These are phyloP conservation scores for Blastocystis sp. DNA, from an alignment of 352 stramenopile species.

Conservation along the genomic window DNA sequence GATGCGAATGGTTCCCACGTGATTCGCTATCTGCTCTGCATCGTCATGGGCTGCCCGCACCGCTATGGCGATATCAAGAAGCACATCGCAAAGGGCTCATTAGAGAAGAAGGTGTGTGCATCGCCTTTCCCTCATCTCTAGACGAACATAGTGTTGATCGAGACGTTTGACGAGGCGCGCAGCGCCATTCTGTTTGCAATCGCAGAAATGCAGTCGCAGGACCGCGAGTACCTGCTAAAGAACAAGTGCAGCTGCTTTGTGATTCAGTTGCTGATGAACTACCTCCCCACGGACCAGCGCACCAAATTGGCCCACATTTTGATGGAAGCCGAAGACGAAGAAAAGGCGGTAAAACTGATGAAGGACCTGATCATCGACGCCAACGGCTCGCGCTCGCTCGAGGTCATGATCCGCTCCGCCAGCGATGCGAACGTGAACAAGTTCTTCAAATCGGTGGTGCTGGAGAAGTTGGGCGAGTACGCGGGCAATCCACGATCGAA, in stretches of 20 bases:
- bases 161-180: conserved; percentile 56
- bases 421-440: not conserved
- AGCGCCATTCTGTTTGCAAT: conserved; percentile 56
- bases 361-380: conserved; percentile 44
- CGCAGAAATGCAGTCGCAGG: conserved; percentile 1
- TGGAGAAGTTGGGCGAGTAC: not conserved
- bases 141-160: conserved; percentile 12
- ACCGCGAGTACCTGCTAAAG: conserved; percentile 42
- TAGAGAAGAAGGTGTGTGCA: conserved; percentile 16
- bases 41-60: conserved; percentile 58
- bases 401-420: conserved; percentile 11
- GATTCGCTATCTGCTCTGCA: conserved; percentile 41
- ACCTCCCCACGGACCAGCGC: conserved; percentile 37
- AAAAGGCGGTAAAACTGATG: conserved; percentile 2
- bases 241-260: conserved; percentile 65
- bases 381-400: conserved; percentile 38
- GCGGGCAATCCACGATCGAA: conserved; percentile 10
- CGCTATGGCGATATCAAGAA: conserved; percentile 59
- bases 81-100: conserved; percentile 63
- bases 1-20: conserved; percentile 67
- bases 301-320: conserved; percentile 61
- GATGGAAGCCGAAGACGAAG: conserved; percentile 40
- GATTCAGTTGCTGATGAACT: conserved; percentile 61
- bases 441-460: not conserved
- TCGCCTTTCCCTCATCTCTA: not conserved